Percentiles rank a stretch among this genome's conserved stretches.
Evolutionary conservation across 1,139 yeast species (phyloP).

Genomic region (Arxiozyma bovina): DNA sequence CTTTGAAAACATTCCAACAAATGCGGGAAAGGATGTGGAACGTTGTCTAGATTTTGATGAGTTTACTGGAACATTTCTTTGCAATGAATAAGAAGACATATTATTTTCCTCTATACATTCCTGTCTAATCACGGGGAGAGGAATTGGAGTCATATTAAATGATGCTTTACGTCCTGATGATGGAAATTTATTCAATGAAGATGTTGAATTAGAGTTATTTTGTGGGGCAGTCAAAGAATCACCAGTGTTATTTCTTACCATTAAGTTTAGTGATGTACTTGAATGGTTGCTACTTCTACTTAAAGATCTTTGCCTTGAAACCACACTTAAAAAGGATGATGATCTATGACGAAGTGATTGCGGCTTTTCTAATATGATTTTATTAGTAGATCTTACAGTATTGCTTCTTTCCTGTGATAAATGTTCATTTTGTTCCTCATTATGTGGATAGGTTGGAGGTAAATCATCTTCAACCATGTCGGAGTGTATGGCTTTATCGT

Average conservation of each 20-base stretch:
- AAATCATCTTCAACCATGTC: conserved; percentile 41
- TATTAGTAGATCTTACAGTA: conserved; percentile 3
- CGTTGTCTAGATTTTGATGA: conserved; percentile 7
- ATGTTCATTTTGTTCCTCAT: conserved; percentile 5
- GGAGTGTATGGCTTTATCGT: conserved; percentile 60
- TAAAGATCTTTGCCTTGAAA: conserved; percentile 12
- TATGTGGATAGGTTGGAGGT: conserved; percentile 51
- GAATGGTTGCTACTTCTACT: conserved; percentile 22
- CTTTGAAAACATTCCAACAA: conserved; percentile 16
- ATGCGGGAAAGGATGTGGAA: conserved; percentile 16
- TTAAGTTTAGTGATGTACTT: conserved; percentile 15
- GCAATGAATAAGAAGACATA: conserved; percentile 4
- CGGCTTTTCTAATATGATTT: conserved; percentile 6
- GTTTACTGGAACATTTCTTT: conserved; percentile 9
- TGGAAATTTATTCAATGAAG: conserved; percentile 13
- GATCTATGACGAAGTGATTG: conserved; percentile 10
- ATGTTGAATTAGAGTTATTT: conserved; percentile 3
- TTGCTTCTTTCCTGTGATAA: background rate
- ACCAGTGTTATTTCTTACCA: conserved; percentile 12
- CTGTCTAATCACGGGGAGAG: conserved; percentile 1
- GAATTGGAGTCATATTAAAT: conserved; percentile 23
- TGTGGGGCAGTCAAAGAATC: conserved; percentile 6
- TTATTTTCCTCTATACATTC: background rate
- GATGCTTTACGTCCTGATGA: conserved; percentile 19
- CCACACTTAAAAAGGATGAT: conserved; percentile 14